Base-by-base conservation (phyloP, 495 filamentous ascomycete species). In the Xylaria cubensis region DNA sequence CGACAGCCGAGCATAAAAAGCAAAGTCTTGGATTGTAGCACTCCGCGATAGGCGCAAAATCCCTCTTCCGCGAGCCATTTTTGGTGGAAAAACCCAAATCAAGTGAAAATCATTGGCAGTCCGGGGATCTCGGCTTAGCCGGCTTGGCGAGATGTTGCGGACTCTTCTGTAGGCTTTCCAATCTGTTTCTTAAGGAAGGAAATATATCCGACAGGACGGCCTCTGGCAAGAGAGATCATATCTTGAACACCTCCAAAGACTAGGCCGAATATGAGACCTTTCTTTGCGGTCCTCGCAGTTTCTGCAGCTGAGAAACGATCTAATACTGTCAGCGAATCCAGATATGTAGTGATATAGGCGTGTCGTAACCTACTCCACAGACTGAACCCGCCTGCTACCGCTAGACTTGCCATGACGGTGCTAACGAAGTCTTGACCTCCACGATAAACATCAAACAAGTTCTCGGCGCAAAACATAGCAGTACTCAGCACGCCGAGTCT, bases 211-310 rank as follows among this genome's bases (percentile, higher is more conserved):
- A 93, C 86, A 64, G 85, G 86, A 67, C 92, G 89, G 44, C 94
- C 94, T 77, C 88, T 90, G 34, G 86, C 75, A 26, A 87, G 82
- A 59, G 84, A 86, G 34, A 94, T 67, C 44, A 82, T 83, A 81
- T 97, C 96, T 81, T 99, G 95, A 56, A 89, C 74, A 42, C 97
- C 83, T 48, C 96, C 96, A 83, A 92, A 97, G 29, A 81, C 86
- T 3, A 97, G 73, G n/a, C 95, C 94, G 58, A 92, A 86, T 68
- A 90, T 86, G 61, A 97, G 81, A 3, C 93, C 95, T 64, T 90
- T 87, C 81, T 91, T 96, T 58, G 93, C 92, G 50, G 93, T 94
- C 72, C 94, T 90, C 51, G 94, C 94, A 32, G 94, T 91, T 71
- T 93, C 95, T 32, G 89, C 88, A 41, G 95, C 82, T 64, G 94